Conservation (phyloP, 345 rosid genomes). For the Clausena lansium region DNA sequence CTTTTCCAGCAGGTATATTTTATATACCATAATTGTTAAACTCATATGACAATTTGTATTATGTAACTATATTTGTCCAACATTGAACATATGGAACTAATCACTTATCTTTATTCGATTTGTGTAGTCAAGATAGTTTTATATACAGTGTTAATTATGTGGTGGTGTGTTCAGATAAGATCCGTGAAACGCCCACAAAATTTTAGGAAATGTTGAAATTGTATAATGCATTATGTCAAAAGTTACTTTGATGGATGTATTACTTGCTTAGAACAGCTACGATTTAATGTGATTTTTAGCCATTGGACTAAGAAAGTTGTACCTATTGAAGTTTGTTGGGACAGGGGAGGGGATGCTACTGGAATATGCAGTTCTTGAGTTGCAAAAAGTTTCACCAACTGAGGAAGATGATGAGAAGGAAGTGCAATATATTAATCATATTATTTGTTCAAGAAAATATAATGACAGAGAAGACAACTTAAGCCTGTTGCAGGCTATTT, state of each 20-base stretch:
- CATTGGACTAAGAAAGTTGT: conserved; percentile 21
- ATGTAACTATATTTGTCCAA: neutral
- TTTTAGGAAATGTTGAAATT: neutral
- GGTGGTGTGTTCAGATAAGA: neutral
- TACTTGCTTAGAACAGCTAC: neutral
- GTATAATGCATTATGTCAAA: neutral
- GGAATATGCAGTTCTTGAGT: conserved; percentile 53
- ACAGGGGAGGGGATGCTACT: conserved; percentile 72
- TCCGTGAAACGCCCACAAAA: neutral
- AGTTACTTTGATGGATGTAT: neutral
- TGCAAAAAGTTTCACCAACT: conserved; percentile 48
- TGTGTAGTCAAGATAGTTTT: neutral
- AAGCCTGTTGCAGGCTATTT: conserved; percentile 54
- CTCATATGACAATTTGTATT: neutral
- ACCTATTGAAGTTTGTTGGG: conserved; percentile 59
- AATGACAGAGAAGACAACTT: conserved; percentile 38
- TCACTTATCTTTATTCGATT: neutral
- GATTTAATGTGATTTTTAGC: neutral
- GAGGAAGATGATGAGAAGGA: conserved; percentile 52
- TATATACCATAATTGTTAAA: conserved; percentile 4
- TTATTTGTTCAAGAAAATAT: conserved; percentile 53
- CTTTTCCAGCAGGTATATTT: conserved; percentile 81
- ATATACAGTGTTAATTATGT: neutral
- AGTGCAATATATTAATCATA: conserved; percentile 50
- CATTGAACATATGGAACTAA: neutral